Conservation (phyloP, 306 rosid genomes). For the Calophaca sinica region DNA sequence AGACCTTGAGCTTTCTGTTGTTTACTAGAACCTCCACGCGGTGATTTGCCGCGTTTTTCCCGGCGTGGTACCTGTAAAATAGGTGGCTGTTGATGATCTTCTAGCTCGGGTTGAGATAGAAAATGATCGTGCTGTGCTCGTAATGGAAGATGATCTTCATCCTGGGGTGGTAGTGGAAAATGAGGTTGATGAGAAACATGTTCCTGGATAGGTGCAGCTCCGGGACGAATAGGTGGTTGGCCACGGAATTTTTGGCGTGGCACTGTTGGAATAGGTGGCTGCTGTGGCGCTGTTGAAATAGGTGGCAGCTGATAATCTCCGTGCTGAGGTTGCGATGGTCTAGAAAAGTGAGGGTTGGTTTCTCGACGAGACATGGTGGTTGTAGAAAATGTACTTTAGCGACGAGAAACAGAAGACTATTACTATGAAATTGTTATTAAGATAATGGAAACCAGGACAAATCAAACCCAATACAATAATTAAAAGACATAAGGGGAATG, state of each 20-base stretch:
- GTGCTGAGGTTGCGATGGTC: constrained; percentile 46
- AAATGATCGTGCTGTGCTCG: background rate
- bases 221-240: constrained; percentile 29
- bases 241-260: constrained; percentile 29
- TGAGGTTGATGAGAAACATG: background rate
- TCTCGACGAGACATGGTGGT: constrained; percentile 62
- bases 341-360: constrained; percentile 75
- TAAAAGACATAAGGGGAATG: constrained; percentile 44
- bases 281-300: constrained; percentile 24
- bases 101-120: background rate
- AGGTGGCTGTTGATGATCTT: background rate
- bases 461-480: constrained; percentile 37
- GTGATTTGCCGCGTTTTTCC: background rate
- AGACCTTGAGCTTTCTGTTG: constrained; percentile 31
- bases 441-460: constrained; percentile 46
- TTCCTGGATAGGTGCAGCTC: constrained; percentile 20
- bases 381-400: constrained; percentile 26
- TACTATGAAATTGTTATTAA: constrained; percentile 43
- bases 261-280: constrained; percentile 29
- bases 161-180: background rate
- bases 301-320: constrained; percentile 29
- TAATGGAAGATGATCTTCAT: constrained; percentile 25
- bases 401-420: constrained; percentile 33
- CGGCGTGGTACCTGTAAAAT: constrained; percentile 9
- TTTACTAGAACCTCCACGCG: constrained; percentile 12